Percentiles rank a stretch among this genome's conserved stretches.
Evolutionary conservation across 805 yeast species (phyloP).

Genomic region (Komagataella pastoris): DNA sequence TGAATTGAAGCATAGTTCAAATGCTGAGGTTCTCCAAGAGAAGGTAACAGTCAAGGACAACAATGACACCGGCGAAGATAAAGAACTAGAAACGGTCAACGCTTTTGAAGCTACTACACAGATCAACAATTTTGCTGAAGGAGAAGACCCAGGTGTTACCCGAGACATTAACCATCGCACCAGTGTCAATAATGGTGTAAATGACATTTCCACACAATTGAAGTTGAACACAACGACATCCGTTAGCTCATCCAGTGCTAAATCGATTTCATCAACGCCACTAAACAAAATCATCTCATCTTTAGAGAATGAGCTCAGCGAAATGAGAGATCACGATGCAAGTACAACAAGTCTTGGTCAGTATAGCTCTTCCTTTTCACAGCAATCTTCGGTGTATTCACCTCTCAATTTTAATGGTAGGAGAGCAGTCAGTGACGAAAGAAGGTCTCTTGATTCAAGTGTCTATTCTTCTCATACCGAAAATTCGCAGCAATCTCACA

Average conservation of each 20-base stretch:
- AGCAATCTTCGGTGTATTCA: not conserved
- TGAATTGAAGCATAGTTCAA: not conserved
- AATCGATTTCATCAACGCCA: not conserved
- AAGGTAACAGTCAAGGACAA: not conserved
- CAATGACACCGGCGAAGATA: not conserved
- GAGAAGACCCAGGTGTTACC: not conserved
- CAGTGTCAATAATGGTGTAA: not conserved
- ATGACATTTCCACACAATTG: not conserved
- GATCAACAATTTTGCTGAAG: not conserved
- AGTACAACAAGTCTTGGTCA: not conserved
- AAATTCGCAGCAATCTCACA: not conserved
- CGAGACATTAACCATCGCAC: not conserved
- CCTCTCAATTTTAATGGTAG: not conserved
- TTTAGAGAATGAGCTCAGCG: not conserved
- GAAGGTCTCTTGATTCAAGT: not conserved
- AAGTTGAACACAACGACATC: not conserved
- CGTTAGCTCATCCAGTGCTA: not conserved
- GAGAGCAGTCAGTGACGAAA: not conserved
- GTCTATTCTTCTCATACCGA: not conserved
- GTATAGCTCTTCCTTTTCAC: not conserved
- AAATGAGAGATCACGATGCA: not conserved
- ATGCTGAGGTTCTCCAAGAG: not conserved
- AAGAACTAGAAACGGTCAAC: not conserved
- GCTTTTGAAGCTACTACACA: not conserved
- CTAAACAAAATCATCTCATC: not conserved